Evolutionary conservation across 352 stramenopile species (phyloP).

Genomic region (Elongisporangium undulatum): DNA sequence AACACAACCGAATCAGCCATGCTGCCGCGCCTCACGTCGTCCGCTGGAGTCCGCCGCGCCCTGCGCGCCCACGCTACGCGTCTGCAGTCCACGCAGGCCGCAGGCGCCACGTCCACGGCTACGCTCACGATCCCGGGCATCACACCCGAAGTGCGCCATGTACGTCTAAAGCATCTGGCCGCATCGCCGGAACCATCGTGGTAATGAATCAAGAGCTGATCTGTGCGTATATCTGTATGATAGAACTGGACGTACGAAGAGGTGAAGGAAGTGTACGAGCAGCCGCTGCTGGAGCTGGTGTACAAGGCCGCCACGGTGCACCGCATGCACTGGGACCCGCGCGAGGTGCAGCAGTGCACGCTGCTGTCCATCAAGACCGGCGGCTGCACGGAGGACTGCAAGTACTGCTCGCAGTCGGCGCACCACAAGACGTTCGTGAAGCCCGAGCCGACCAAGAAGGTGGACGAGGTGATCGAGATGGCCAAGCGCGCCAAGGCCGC

Average conservation of each 20-base stretch:
- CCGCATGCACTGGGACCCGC: conserved; percentile 97
- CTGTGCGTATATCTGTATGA: neutral
- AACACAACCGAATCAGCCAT: conserved; percentile 12
- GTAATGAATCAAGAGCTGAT: neutral
- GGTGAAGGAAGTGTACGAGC: conserved; percentile 92
- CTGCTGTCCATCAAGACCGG: conserved; percentile 98
- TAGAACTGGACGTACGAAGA: conserved; percentile 95
- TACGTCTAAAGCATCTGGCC: conserved; percentile 6
- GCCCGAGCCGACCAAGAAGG: conserved; percentile 95
- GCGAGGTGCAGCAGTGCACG: conserved; percentile 97
- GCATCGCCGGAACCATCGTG: too few relatives aligned
- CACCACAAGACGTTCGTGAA: conserved; percentile 99
- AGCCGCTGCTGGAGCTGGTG: conserved; percentile 96
- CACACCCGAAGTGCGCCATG: conserved; percentile 55
- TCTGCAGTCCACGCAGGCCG: conserved; percentile 9
- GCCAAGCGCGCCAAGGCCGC: conserved; percentile 93
- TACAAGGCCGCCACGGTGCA: conserved; percentile 96
- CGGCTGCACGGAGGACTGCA: conserved; percentile 91
- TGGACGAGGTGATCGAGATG: conserved; percentile 96
- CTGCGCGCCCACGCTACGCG: conserved; percentile 1
- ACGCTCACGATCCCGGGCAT: conserved; percentile 65
- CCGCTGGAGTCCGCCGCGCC: conserved; percentile 11
- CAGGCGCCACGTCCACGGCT: conserved; percentile 27
- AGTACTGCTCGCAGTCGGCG: conserved; percentile 96
- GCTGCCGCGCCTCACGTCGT: conserved; percentile 36